Evolutionary conservation across 352 stramenopile species (phyloP), one percentile per base, ranked within the genome.

Genomic region (Peronospora destructor): DNA sequence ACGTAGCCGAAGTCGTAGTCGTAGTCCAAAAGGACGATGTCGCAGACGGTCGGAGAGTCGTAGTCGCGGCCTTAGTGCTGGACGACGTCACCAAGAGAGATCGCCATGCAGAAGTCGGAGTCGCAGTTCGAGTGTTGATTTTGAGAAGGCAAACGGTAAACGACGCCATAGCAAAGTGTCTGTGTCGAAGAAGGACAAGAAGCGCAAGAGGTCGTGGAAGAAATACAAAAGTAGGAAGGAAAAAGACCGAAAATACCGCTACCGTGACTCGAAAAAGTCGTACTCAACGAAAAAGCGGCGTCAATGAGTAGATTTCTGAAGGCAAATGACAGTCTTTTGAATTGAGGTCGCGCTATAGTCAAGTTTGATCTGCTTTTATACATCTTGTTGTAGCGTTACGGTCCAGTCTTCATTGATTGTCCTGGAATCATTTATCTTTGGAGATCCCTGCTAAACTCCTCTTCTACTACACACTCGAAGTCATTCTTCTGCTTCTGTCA

Each of bases 141-240:
- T 53, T 12, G 53, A 67, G 2, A 36, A 39, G 1, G 43, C 7
- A 7, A 56, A 34, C 11, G 50, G 32, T 10, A 66, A 53, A 32
- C 49, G 45, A 29, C 41, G 29, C 40, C 49, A 28, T 10, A 53
- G 38, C 17, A 38, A 68, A 33, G 43, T 46, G 2, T 53, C 37
- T 3, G 53, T 49, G n/a, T 59, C 47, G 17, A 80, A 68, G 47
- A 67, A 51, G 38, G 67, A 61, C 47, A 76, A 62, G 10, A 66
- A 68, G 35, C 40, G 53, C 9, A 62, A 63, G 25, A 59, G 44
- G 23, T 68, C 57, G 43, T 61, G 51, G 11, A 64, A 61, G 19
- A 74, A 65, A 0, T 69, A 81, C 39, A 70, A 68, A 36, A 51
- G 69, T 49, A 77, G 63, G 52, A 80, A 79, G 19, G 57, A 80